Percentiles rank a stretch among this genome's conserved stretches.
phyloP scores from a whole-genome alignment of 495 filamentous ascomycete species.

The Tuber umbilicatum region DNA sequence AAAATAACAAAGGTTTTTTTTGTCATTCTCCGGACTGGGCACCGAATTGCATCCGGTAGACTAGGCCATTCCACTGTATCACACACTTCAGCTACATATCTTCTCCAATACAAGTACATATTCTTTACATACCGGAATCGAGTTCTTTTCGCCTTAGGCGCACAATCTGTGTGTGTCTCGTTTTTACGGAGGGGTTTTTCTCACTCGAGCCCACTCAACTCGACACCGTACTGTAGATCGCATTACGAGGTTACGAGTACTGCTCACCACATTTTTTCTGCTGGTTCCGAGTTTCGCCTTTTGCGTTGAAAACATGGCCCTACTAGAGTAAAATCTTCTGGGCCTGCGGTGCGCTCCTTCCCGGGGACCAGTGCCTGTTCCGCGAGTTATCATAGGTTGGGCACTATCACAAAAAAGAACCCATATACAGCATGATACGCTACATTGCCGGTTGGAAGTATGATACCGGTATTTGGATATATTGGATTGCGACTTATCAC shows the following conservation, averaged over 20 bases:
- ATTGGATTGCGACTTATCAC: background rate
- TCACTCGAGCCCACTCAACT: background rate
- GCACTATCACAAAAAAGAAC: background rate
- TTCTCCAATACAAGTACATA: background rate
- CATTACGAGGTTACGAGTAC: background rate
- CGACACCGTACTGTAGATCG: background rate
- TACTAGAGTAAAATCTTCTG: background rate
- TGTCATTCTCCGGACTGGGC: background rate
- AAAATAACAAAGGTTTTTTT: background rate
- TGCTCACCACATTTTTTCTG: background rate
- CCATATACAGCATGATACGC: background rate
- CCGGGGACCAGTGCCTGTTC: background rate
- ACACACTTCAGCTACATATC: background rate
- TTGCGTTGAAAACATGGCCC: background rate
- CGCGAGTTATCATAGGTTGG: background rate
- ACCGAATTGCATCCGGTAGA: background rate
- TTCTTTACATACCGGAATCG: background rate
- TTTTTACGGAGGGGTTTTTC: background rate
- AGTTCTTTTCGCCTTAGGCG: background rate
- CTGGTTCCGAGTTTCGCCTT: background rate
- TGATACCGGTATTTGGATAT: background rate
- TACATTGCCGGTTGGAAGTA: background rate
- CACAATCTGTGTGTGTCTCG: background rate
- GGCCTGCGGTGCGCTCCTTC: background rate
- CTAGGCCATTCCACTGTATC: background rate